phyloP scores from a whole-genome alignment of 1,284 basidiomycete genomes.

The Apiotrichum sp. region DNA sequence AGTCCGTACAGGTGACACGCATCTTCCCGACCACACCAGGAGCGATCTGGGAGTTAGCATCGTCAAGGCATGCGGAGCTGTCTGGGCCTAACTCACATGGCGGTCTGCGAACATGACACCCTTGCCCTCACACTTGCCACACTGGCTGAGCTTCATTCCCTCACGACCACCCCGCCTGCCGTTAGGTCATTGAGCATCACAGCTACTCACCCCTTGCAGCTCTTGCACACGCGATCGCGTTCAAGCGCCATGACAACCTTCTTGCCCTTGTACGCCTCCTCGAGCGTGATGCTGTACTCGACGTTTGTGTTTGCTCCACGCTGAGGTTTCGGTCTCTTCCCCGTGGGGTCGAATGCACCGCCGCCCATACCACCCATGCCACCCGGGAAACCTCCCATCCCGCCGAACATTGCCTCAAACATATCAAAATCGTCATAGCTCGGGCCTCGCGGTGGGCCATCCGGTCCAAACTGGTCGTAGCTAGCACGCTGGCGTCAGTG shows the following conservation, averaged over 20 bases:
- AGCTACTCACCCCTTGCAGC: constrained; percentile 65
- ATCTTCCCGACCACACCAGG: constrained; percentile 49
- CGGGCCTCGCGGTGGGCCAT: constrained; percentile 47
- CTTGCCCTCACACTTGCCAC: constrained; percentile 74
- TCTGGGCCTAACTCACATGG: constrained; percentile 29
- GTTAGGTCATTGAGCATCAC: neutral
- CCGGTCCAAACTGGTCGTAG: constrained; percentile 77
- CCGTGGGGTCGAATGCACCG: constrained; percentile 10
- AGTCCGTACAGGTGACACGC: constrained; percentile 63
- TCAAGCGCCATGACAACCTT: constrained; percentile 83
- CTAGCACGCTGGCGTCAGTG: constrained; percentile 53
- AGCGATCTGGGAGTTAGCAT: constrained; percentile 31
- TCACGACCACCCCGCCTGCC: constrained; percentile 16
- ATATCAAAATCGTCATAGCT: constrained; percentile 53
- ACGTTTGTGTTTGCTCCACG: constrained; percentile 64
- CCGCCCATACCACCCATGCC: constrained; percentile 40
- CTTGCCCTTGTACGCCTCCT: constrained; percentile 90
- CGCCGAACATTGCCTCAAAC: constrained; percentile 71
- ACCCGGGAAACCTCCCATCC: constrained; percentile 45
- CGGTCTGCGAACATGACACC: constrained; percentile 41
- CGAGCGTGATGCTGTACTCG: constrained; percentile 77
- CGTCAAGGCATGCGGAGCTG: neutral
- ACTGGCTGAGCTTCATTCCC: constrained; percentile 71
- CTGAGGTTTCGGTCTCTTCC: constrained; percentile 47
- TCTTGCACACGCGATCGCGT: constrained; percentile 69